Conservation (phyloP, 2,329 filamentous ascomycete genomes). For the Bipolaris sorokiniana region DNA sequence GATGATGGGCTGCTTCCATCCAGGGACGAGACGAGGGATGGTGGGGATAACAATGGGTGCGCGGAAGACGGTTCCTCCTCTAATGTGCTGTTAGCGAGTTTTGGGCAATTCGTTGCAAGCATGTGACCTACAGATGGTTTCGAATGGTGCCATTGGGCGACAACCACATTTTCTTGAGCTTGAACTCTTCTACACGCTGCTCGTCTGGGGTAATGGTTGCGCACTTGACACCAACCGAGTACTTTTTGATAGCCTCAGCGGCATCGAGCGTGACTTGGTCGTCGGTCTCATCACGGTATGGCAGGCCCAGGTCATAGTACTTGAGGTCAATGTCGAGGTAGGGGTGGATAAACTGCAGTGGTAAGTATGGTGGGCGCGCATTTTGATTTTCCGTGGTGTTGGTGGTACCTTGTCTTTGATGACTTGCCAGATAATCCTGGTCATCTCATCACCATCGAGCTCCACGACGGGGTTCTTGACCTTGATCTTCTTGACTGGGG, state of each 20-base stretch:
- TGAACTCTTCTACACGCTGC: slow-evolving; percentile 94
- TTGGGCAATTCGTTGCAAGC: background rate
- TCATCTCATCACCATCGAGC: slow-evolving; percentile 95
- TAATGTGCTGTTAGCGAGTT: slow-evolving; percentile 36
- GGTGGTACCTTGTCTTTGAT: slow-evolving; percentile 86
- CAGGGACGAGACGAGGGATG: slow-evolving; percentile 90
- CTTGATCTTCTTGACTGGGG: slow-evolving; percentile 98
- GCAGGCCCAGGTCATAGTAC: slow-evolving; percentile 93
- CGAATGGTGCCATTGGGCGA: slow-evolving; percentile 90
- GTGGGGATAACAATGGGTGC: slow-evolving; percentile 96
- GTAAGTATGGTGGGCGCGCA: slow-evolving; percentile 1
- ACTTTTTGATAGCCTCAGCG: slow-evolving; percentile 98
- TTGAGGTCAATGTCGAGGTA: slow-evolving; percentile 98
- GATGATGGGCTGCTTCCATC: slow-evolving; percentile 99
- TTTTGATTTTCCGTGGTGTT: background rate
- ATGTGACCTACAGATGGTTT: slow-evolving; percentile 62
- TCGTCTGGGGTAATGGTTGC: slow-evolving; percentile 99
- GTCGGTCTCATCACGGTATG: slow-evolving; percentile 94
- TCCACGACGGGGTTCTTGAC: slow-evolving; percentile 99
- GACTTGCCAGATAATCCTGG: slow-evolving; percentile 96
- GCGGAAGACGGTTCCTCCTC: slow-evolving; percentile 95
- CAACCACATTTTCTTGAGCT: slow-evolving; percentile 99
- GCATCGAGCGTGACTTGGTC: slow-evolving; percentile 95
- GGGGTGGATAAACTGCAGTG: slow-evolving; percentile 79
- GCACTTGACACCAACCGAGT: slow-evolving; percentile 98